Conservation (phyloP, 805 yeast genomes). For the Sungouiozyma intestinalis region DNA sequence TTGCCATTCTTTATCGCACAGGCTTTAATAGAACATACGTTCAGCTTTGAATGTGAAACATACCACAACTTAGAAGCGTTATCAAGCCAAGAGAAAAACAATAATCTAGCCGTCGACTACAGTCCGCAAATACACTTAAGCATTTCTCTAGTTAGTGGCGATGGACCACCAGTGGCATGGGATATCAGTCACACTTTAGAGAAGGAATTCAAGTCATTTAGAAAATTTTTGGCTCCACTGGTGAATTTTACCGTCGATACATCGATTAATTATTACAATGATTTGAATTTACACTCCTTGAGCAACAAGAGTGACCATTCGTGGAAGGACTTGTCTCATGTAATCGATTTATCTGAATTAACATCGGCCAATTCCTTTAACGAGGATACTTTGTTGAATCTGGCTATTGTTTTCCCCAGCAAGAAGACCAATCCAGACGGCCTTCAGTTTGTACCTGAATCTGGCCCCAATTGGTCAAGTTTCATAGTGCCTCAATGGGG, state of each 20-base stretch:
- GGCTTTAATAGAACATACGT: constrained; percentile 37
- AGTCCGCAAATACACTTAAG: constrained; percentile 66
- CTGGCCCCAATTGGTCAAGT: constrained; percentile 16
- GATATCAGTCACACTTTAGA: constrained; percentile 48
- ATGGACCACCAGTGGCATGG: constrained; percentile 61
- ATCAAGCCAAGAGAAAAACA: constrained; percentile 2
- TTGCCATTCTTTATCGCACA: constrained; percentile 55
- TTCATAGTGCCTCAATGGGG: constrained; percentile 86
- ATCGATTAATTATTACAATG: constrained; percentile 57
- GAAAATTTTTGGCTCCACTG: constrained; percentile 40
- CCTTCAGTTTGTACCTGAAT: constrained; percentile 28
- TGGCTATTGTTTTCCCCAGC: constrained; percentile 39
- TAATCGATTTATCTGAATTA: constrained; percentile 71
- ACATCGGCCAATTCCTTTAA: constrained; percentile 43
- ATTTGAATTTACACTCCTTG: constrained; percentile 26
- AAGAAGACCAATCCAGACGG: constrained; percentile 26
- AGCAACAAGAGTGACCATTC: constrained; percentile 27
- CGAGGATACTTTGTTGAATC: constrained; percentile 58
- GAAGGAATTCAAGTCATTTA: constrained; percentile 44
- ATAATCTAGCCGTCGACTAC: constrained; percentile 27
- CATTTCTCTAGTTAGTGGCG: constrained; percentile 63
- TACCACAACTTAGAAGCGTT: constrained; percentile 2
- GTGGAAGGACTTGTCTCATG: constrained; percentile 53
- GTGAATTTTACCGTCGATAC: constrained; percentile 70
- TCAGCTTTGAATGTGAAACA: constrained; percentile 28